These are phyloP conservation scores for Fagopyrum homotropicum DNA, from an alignment of 148 eudicot genomes.

Conservation along the genomic window DNA sequence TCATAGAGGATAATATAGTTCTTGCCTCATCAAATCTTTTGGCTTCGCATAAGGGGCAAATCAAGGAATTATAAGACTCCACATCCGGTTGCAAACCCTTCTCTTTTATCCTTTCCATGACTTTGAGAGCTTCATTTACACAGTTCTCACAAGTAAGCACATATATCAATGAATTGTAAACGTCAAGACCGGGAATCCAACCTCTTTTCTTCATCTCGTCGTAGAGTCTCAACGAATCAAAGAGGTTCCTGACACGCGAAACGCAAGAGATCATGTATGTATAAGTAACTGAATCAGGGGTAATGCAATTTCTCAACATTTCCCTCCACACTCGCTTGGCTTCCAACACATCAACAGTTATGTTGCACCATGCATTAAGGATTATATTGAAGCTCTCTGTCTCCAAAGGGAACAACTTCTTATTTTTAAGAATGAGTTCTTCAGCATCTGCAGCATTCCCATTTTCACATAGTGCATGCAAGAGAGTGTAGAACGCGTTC, in stretches of 20 bases:
- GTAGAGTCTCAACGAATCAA: slow-evolving; percentile 73
- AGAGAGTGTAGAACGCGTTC: slow-evolving; percentile 49
- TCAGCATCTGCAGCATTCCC: slow-evolving; percentile 92
- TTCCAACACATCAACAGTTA: slow-evolving; percentile 53
- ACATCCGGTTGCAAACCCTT: slow-evolving; percentile 52
- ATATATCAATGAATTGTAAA: slow-evolving; percentile 71
- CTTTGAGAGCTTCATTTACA: slow-evolving; percentile 57
- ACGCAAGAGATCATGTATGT: slow-evolving; percentile 78
- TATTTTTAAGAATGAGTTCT: slow-evolving; percentile 61
- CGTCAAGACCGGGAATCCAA: slow-evolving; percentile 54
- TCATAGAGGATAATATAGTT: slow-evolving; percentile 44
- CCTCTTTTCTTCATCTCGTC: slow-evolving; percentile 88
- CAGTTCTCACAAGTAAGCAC: slow-evolving; percentile 69
- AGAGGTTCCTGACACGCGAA: slow-evolving; percentile 62
- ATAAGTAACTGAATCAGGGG: slow-evolving; percentile 62
- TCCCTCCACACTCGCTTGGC: slow-evolving; percentile 95
- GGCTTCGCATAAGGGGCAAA: slow-evolving; percentile 69
- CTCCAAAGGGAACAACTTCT: slow-evolving; percentile 76
- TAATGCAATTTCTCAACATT: slow-evolving; percentile 62
- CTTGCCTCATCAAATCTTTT: slow-evolving; percentile 62
- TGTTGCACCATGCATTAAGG: slow-evolving; percentile 76
- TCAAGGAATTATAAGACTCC: slow-evolving; percentile 53
- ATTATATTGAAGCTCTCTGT: slow-evolving; percentile 72
- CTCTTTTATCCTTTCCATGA: slow-evolving; percentile 54
- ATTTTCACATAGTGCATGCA: slow-evolving; percentile 54